These are phyloP conservation scores for Inga oerstediana DNA, from an alignment of 306 rosid species.

Conservation along the genomic window DNA sequence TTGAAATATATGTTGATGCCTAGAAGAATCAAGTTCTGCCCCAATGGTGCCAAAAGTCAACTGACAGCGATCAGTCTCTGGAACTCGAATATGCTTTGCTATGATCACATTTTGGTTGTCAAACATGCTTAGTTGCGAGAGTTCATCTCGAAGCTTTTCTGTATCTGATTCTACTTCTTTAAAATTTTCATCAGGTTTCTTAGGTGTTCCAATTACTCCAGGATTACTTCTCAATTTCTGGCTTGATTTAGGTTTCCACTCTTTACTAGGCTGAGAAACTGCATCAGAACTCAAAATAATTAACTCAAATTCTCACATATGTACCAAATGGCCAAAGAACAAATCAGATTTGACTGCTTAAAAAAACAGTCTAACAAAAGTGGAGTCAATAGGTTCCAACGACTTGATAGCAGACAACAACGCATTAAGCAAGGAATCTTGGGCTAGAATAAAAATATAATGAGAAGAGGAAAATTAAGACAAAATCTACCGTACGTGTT, in stretches of 20 bases:
- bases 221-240: conserved; percentile 60
- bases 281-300: conserved; percentile 46
- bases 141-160: conserved; percentile 60
- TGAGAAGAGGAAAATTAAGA: background rate
- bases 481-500: background rate
- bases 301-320: conserved; percentile 28
- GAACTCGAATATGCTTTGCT: conserved; percentile 87
- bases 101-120: conserved; percentile 85
- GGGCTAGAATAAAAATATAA: background rate
- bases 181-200: conserved; percentile 57
- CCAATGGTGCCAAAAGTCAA: conserved; percentile 95
- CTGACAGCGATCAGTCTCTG: conserved; percentile 71
- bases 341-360: conserved; percentile 7
- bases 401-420: background rate
- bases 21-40: conserved; percentile 56
- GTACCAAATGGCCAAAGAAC: background rate
- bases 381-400: background rate
- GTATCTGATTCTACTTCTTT: conserved; percentile 55
- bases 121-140: conserved; percentile 50
- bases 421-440: conserved; percentile 13
- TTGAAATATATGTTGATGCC: conserved; percentile 49
- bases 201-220: conserved; percentile 87
- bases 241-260: conserved; percentile 97
- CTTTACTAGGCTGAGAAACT: conserved; percentile 85
- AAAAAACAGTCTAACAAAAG: conserved; percentile 9